phyloP scores from a whole-genome alignment of 2,329 filamentous ascomycete species.

The Coleophoma eucalyptorum region DNA sequence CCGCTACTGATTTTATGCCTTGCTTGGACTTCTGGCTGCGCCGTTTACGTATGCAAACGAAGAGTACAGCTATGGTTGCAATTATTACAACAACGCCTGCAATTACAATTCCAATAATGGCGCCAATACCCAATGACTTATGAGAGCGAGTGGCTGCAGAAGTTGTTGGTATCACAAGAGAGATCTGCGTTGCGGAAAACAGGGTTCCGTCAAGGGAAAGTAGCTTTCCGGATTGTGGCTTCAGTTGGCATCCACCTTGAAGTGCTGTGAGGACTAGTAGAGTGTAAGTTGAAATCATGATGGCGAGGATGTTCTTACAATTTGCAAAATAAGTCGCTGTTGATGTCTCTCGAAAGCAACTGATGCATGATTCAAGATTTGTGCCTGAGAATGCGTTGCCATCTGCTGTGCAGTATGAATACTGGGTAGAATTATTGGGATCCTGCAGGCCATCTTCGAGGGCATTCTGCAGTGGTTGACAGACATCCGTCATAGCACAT shows the following conservation, averaged over 20 bases:
- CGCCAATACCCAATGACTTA: constrained; percentile 10
- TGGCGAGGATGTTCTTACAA: constrained; percentile 6
- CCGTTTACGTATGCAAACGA: constrained; percentile 14
- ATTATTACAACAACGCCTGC: constrained; percentile 11
- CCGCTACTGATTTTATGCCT: constrained; percentile 13
- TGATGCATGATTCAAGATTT: constrained; percentile 4
- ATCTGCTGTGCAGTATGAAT: constrained; percentile 22
- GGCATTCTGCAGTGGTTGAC: constrained; percentile 18
- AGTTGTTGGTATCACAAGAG: constrained; percentile 14
- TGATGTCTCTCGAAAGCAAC: constrained; percentile 8
- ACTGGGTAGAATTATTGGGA: constrained; percentile 14
- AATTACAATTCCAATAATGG: constrained; percentile 22
- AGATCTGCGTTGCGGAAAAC: constrained; percentile 18
- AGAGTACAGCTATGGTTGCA: constrained; percentile 5
- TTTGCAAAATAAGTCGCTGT: constrained; percentile 14
- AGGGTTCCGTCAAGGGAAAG: constrained; percentile 21
- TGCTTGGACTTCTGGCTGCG: constrained; percentile 4
- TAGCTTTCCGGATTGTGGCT: constrained; percentile 10
- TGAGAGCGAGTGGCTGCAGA: constrained; percentile 5
- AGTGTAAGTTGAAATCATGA: not conserved
- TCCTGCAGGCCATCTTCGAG: constrained; percentile 17
- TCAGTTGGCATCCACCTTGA: constrained; percentile 22
- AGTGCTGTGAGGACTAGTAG: constrained; percentile 20
- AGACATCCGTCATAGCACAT: constrained; percentile 18
- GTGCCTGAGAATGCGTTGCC: constrained; percentile 12